Evolutionary conservation across 1,284 basidiomycete genomes (phyloP).

Genomic region (Xerocomus nothofagi): DNA sequence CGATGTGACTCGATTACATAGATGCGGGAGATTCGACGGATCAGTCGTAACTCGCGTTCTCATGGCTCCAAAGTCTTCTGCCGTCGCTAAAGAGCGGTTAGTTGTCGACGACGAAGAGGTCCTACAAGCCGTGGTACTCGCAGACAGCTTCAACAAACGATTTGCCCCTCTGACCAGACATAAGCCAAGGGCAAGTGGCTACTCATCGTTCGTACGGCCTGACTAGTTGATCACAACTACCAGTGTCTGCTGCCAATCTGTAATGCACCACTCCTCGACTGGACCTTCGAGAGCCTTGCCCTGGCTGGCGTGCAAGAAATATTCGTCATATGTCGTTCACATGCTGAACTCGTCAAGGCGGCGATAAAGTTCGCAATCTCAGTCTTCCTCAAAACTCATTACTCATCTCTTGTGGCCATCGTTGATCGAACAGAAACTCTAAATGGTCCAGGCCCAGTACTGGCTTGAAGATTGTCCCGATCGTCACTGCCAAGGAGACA

Average conservation of each 20-base stretch:
- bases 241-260: conserved; percentile 93
- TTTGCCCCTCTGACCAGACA: conserved; percentile 85
- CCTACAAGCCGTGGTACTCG: conserved; percentile 89
- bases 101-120: conserved; percentile 73
- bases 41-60: too few species aligned
- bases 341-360: conserved; percentile 79
- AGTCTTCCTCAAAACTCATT: conserved; percentile 7
- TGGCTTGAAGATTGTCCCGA: conserved; percentile 84
- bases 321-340: conserved; percentile 89
- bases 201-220: conserved; percentile 5
- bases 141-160: conserved; percentile 93
- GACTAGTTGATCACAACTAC: conserved; percentile 17
- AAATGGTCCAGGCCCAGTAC: conserved; percentile 77
- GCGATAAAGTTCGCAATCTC: conserved; percentile 64
- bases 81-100: conserved; percentile 58
- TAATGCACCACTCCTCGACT: conserved; percentile 90
- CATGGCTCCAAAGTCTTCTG: conserved; percentile 67
- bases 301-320: conserved; percentile 94
- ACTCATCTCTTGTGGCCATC: conserved; percentile 17
- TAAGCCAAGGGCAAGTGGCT: conserved; percentile 72
- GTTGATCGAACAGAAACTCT: conserved; percentile 53
- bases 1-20: conserved; percentile 25
- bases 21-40: neutral
- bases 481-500: conserved; percentile 85
- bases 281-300: conserved; percentile 94